Conservation (phyloP, 495 filamentous ascomycete genomes). For the Xylaria scruposa region DNA sequence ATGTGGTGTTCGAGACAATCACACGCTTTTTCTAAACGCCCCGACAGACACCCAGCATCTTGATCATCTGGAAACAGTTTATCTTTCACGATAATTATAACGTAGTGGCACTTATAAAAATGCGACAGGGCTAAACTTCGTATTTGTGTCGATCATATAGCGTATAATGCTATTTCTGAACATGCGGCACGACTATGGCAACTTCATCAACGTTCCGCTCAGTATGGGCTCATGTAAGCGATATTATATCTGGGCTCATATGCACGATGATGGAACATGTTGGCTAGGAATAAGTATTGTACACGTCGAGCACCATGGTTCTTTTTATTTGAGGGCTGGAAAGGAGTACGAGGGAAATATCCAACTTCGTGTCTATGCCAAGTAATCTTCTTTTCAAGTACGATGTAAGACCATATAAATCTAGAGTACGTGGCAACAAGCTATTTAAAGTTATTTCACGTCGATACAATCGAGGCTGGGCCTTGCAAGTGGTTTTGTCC, state of each 20-base stretch:
- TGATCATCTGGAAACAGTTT: too few species aligned
- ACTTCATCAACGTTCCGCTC: too few species aligned
- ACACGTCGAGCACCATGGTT: background rate
- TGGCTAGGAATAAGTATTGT: background rate
- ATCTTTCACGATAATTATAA: too few species aligned
- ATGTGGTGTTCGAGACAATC: too few species aligned
- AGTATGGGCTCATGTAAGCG: background rate
- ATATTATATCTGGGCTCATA: too few species aligned
- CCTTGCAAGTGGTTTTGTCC: background rate
- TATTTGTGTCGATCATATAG: too few species aligned
- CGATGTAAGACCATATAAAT: background rate
- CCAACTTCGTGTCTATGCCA: background rate
- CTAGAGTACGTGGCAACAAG: background rate
- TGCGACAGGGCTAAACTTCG: too few species aligned
- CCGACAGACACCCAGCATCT: too few species aligned
- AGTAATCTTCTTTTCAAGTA: background rate
- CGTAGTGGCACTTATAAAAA: too few species aligned
- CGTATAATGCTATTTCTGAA: too few species aligned
- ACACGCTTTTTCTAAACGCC: too few species aligned
- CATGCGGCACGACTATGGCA: too few species aligned
- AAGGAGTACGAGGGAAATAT: background rate
- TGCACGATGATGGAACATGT: background rate
- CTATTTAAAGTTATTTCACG: background rate
- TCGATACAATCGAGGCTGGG: background rate
- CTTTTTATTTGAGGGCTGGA: background rate